phyloP scores from a whole-genome alignment of 768 basidiomycete genomes.

The Boletus insuetus region DNA sequence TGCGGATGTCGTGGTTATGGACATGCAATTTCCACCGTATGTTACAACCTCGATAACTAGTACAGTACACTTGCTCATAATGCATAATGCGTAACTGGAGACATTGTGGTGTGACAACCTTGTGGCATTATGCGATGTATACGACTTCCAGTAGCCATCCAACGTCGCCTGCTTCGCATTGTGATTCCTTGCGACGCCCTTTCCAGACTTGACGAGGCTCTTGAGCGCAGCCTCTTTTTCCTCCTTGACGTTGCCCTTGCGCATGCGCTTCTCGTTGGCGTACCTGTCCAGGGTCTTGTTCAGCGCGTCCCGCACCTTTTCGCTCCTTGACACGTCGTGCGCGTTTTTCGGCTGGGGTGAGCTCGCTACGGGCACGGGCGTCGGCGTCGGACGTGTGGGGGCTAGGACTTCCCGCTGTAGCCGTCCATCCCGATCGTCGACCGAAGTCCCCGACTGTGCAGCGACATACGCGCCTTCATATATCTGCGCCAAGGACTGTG shows the following conservation, averaged over 20 bases:
- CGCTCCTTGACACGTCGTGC: slow-evolving; percentile 63
- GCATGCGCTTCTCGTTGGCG: slow-evolving; percentile 38
- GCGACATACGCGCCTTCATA: slow-evolving; percentile 91
- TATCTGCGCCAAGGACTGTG: slow-evolving; percentile 89
- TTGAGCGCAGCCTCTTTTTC: slow-evolving; percentile 84
- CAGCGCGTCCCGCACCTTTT: slow-evolving; percentile 64
- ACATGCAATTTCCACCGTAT: too few relatives aligned
- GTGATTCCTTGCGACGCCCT: too few relatives aligned
- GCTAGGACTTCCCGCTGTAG: slow-evolving; percentile 80
- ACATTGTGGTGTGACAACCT: too few relatives aligned
- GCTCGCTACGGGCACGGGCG: slow-evolving; percentile 68
- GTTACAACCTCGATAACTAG: too few relatives aligned
- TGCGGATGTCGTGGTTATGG: too few relatives aligned
- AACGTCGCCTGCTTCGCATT: too few relatives aligned
- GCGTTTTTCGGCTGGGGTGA: slow-evolving; percentile 84
- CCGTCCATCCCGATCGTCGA: slow-evolving; percentile 85
- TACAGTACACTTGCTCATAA: too few relatives aligned
- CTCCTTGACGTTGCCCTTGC: slow-evolving; percentile 54
- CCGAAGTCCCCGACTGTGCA: slow-evolving; percentile 48
- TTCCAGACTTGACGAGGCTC: slow-evolving; percentile 79
- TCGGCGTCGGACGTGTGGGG: slow-evolving; percentile 46
- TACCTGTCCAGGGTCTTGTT: slow-evolving; percentile 65
- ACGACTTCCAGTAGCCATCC: too few relatives aligned
- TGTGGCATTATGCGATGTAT: too few relatives aligned
- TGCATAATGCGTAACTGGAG: too few relatives aligned